These are phyloP conservation scores for Adansonia grandidieri DNA, from an alignment of 441 rosid species.

Conservation along the genomic window DNA sequence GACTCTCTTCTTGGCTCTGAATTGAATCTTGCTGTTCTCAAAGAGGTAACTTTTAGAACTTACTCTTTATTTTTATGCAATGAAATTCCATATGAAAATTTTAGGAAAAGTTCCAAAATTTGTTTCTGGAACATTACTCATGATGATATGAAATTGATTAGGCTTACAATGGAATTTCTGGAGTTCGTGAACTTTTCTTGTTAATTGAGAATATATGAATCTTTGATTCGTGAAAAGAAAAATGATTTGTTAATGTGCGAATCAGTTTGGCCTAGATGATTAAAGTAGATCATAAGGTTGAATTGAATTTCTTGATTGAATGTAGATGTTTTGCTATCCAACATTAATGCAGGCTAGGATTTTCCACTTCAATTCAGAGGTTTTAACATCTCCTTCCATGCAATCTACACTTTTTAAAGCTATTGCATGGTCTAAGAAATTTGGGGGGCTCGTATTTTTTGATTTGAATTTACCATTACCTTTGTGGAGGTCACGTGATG, in stretches of 20 bases:
- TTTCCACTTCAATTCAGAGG: slow-evolving; percentile 85
- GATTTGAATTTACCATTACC: slow-evolving; percentile 82
- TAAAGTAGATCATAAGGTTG: neutral
- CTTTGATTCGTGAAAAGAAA: neutral
- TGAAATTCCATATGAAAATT: neutral
- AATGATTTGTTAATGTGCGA: neutral
- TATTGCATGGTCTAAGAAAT: slow-evolving; percentile 70
- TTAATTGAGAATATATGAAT: slow-evolving; percentile 11
- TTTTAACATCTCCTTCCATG: slow-evolving; percentile 64
- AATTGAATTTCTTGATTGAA: slow-evolving; percentile 27
- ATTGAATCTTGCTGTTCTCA: slow-evolving; percentile 71
- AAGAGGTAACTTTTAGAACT: slow-evolving; percentile 61
- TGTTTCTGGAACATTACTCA: neutral
- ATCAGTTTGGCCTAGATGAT: slow-evolving; percentile 8
- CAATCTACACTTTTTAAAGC: slow-evolving; percentile 58
- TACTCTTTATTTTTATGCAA: slow-evolving; percentile 1
- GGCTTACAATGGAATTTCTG: neutral
- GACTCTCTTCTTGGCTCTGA: slow-evolving; percentile 71
- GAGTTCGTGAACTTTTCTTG: neutral
- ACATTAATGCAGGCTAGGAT: slow-evolving; percentile 72
- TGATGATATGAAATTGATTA: neutral
- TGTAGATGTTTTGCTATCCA: slow-evolving; percentile 24
- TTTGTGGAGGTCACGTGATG: slow-evolving; percentile 75
- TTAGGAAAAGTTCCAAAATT: neutral
- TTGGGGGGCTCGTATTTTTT: slow-evolving; percentile 78